Evolutionary conservation across 176 grass and related monocot genomes (phyloP), one percentile per base, ranked within the genome.

Genomic region (Avena sativa): DNA sequence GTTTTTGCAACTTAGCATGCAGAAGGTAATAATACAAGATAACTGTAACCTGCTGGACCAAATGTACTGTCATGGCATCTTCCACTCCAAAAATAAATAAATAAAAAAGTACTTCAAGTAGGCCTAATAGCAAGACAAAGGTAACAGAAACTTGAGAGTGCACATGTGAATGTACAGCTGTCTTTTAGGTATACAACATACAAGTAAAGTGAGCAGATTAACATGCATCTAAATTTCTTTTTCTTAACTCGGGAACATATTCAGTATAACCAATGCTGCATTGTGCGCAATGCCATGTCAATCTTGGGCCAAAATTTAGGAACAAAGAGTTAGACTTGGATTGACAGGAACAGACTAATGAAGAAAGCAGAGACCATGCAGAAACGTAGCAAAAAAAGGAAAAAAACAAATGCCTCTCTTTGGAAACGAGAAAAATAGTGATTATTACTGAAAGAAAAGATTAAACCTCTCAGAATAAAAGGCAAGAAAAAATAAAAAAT

Each of bases 391-490:
- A 67, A 80, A 67, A 2, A 38, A 48, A 73, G 59, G 65, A 12
- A 25, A 23, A 68, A 19, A 71, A 59, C 61, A 64, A 23, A 23
- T 23, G 23, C 23, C 53, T 94, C 95, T 87, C 38, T 61, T 48
- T 63, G 40, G 32, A 89, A 80, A 90, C 36, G 61, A 51, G 43
- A 68, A 32, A 12, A 74, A 3, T 0, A 16, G 51, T 67, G 48
- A 66, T 43, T 80, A 38, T 62, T 66, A 25, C 40, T 59, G 32
- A 71, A 85, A 84, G 34, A 50, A 20, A 20, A 85, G 76, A 25
- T 58, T 10, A 86, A 47, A 20, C 36, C 10, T 86, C 44, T 12
- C 12, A 5, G 2, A 66, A 56, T 6, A 9, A 40, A 23, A 63
- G 49, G 34, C 19, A 62, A 53, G 8, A 48, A 77, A 49, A 28